Conservation (phyloP, 2,329 filamentous ascomycete species). For the Pseudomassariella vexata region DNA sequence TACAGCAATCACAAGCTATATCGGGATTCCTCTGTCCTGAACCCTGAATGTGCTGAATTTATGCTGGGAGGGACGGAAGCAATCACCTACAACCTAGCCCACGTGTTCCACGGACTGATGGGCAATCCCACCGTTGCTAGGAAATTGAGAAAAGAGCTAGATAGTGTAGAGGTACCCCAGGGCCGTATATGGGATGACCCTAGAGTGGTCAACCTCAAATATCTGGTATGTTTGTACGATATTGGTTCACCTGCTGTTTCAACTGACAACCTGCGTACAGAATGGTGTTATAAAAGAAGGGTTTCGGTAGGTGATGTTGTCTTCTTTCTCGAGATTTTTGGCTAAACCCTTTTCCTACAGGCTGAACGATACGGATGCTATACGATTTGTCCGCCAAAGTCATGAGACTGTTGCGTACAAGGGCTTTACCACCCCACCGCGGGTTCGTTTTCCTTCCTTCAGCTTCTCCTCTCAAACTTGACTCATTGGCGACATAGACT, state of each 20-base stretch:
- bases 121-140: background rate
- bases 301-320: background rate
- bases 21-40: background rate
- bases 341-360: background rate
- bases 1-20: background rate
- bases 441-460: background rate
- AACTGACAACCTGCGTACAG: background rate
- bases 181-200: constrained; percentile 1
- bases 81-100: constrained; percentile 1
- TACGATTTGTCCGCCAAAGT: constrained; percentile 2
- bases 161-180: background rate
- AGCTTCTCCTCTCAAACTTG: background rate
- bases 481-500: too few species aligned
- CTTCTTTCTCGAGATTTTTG: too few species aligned
- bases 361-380: constrained; percentile 1
- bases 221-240: background rate
- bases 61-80: constrained; percentile 3
- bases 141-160: background rate
- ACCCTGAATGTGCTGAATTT: constrained; percentile 3
- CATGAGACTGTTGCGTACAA: background rate
- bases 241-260: background rate
- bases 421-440: constrained; percentile 1
- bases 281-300: constrained; percentile 3
- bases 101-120: constrained; percentile 2
- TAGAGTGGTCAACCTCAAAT: background rate